Evolutionary conservation across 768 basidiomycete species (phyloP), one percentile per base, ranked within the genome.

Genomic region (Tylopilus felleus): DNA sequence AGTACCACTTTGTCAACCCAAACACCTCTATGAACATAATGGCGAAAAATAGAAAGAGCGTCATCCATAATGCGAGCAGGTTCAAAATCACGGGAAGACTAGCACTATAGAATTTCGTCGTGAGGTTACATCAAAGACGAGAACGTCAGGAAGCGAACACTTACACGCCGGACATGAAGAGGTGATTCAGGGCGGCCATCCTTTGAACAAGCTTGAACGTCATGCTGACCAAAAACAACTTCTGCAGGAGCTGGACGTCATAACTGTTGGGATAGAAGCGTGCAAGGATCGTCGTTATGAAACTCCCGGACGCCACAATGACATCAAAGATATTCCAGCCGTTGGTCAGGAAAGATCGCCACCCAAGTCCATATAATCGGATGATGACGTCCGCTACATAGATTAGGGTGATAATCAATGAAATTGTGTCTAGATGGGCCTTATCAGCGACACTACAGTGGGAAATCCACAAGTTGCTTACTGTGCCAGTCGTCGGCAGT

Each of bases 101-200:
- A 39, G 93, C 84, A 9, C 93, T 16, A 38, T 19, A 25, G 12
- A 9, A 6, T 22, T 17, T 9, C 31, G 8, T 43, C 13, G 29
- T 38, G 14, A 48, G 39, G 13, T 10, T 14, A 21, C 41, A 44
- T 36, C 38, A 5, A 48, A 50, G 28, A n/a, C 14, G 22, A 31
- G 31, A 42, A 50, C 13, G 27, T 25, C 5, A 19, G 8, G 5
- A n/a, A 45, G 21, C 8, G 17, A 21, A 6, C 21, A 78, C 93
- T 49, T 76, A 96, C 93, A 90, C 82, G 8, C 90, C 89, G n/a
- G 93, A 96, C 75, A 97, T 98, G 80, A 97, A 97, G n/a, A 98
- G 77, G 73, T 95, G 92, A 64, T 98, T 98, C 58, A 98, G 75
- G 57, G 83, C 84, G 64, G 92, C 85, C 55, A 86, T 87, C 40